Evolutionary conservation across 148 eudicot species (phyloP), one percentile per base, ranked within the genome.

Genomic region (Rhododendron williamsianum): DNA sequence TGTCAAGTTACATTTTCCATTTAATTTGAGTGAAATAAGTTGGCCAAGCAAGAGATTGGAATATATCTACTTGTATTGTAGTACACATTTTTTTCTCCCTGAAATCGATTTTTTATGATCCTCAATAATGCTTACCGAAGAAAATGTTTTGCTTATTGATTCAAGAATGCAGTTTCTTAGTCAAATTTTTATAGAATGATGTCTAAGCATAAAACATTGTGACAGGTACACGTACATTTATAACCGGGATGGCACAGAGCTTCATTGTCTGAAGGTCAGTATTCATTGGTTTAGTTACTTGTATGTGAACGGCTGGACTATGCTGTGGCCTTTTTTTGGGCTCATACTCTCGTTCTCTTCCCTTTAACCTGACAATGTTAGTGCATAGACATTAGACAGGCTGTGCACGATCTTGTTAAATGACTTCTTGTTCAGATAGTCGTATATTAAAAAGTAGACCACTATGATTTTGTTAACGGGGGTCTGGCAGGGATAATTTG

Each of bases 211-310:
- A 36, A 23, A 49, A n/a, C 74, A 30, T 86, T 76, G 72, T 83
- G 72, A 83, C 92, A 94, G 98, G 93, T 95, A 95, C 82, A 88
- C 92, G 43, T 95, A 94, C 74, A 93, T 94, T 74, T 94, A 95
- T 81, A 94, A 89, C 87, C 91, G 92, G 35, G 93, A 90, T 25
- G 97, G 97, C 77, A 90, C 91, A 3, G 98, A 94, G 85, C 91
- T 95, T 87, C 98, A 95, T 76, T 95, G 97, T 92, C 85, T 94
- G 74, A 93, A 95, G 95, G 96, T 95, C 83, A 90, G 91, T 84
- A 60, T 71, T 76, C 51, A 65, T 21, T 27, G 16, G 27, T 48
- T 19, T 58, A 45, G 63, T 25, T 79, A 48, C 81, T 82, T 73
- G 23, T 18, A 80, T 67, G 3, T 12, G 33, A 25, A 7, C 4